phyloP scores from a whole-genome alignment of 352 stramenopile genomes.

The Phytophthora sansomeana region DNA sequence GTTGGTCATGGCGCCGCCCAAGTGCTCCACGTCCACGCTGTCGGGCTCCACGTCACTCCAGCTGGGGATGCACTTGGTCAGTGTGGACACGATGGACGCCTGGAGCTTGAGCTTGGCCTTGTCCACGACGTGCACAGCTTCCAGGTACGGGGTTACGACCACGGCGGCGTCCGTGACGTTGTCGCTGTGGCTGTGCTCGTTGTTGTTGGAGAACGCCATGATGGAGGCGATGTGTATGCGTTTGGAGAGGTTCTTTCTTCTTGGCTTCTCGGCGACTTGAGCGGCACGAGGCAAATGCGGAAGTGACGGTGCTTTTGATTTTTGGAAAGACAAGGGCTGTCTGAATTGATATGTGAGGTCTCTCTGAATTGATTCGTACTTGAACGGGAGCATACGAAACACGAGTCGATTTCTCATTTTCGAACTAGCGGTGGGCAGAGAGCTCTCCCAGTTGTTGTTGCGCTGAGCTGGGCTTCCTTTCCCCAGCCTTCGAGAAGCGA shows the following conservation, averaged over 20 bases:
- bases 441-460: conserved; percentile 3
- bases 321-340: not conserved
- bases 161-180: conserved; percentile 34
- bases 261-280: conserved; percentile 5
- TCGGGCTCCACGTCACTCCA: conserved; percentile 63
- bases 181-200: not conserved
- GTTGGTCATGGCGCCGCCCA: conserved; percentile 88
- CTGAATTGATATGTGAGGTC: conserved; percentile 11
- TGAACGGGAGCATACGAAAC: conserved; percentile 3
- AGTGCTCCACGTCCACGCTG: conserved; percentile 67
- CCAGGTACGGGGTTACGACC: conserved; percentile 63
- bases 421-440: conserved; percentile 2
- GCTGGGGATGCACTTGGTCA: conserved; percentile 63
- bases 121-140: conserved; percentile 59
- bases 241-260: not conserved
- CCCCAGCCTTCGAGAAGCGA: conserved; percentile 31
- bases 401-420: conserved; percentile 17
- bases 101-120: conserved; percentile 78
- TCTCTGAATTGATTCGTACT: conserved; percentile 11
- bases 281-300: conserved; percentile 31
- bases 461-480: conserved; percentile 13
- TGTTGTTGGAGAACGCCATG: conserved; percentile 25
- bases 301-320: conserved; percentile 21
- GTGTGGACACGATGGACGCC: conserved; percentile 66
- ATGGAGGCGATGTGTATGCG: no score